Percentiles rank a stretch among this genome's conserved stretches.
phyloP scores from a whole-genome alignment of 495 filamentous ascomycete genomes.

The Annulohypoxylon moriforme region DNA sequence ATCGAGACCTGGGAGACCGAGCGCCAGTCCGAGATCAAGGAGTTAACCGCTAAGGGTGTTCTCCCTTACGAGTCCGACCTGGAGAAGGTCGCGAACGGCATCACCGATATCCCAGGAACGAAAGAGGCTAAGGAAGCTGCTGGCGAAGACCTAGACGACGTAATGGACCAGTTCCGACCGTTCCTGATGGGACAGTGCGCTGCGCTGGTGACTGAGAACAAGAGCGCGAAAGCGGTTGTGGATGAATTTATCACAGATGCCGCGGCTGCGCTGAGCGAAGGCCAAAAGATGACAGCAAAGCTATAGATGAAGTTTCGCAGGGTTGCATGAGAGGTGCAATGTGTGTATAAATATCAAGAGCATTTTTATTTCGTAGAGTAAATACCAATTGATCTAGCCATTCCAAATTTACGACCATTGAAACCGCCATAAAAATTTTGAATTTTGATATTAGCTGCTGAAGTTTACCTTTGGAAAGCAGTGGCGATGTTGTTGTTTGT shows the following conservation, averaged over 20 bases:
- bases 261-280: constrained; percentile 72
- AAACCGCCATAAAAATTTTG: too few species aligned
- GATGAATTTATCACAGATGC: constrained; percentile 95
- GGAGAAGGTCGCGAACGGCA: constrained; percentile 73
- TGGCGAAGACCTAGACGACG: constrained; percentile 69
- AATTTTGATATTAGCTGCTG: neutral
- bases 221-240: constrained; percentile 90
- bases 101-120: constrained; percentile 72
- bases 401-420: neutral
- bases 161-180: constrained; percentile 89
- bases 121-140: constrained; percentile 80
- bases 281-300: constrained; percentile 73
- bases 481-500: neutral
- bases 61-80: constrained; percentile 96
- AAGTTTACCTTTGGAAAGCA: neutral
- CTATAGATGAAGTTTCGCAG: constrained; percentile 56
- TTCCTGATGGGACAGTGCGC: constrained; percentile 97
- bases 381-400: constrained; percentile 5
- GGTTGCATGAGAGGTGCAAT: neutral
- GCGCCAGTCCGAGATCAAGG: constrained; percentile 86
- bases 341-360: constrained; percentile 18
- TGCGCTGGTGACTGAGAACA: constrained; percentile 92
- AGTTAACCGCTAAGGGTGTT: constrained; percentile 85
- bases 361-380: constrained; percentile 3
- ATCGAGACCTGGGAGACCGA: constrained; percentile 97